Percentiles rank a stretch among this genome's conserved stretches.
Conservation (phyloP, 1,284 basidiomycete genomes). For the Rhodotorula sp. region DNA sequence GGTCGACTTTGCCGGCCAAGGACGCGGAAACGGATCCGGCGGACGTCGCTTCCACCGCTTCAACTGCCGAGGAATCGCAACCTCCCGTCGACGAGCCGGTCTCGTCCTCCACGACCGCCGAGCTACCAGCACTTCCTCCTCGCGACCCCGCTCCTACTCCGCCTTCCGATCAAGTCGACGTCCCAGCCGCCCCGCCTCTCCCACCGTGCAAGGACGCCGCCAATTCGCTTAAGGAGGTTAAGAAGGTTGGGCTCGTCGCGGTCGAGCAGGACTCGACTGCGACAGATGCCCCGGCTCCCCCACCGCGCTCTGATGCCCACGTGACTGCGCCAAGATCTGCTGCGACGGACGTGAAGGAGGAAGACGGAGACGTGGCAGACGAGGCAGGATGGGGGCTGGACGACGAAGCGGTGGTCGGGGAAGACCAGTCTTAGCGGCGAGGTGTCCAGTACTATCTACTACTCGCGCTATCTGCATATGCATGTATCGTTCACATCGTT, state of each 20-base stretch:
- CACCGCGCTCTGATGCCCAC: background rate
- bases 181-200: background rate
- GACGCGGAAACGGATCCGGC: too few relatives aligned
- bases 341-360: background rate
- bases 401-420: background rate
- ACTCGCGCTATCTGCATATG: background rate
- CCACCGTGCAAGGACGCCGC: background rate
- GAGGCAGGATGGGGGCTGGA: constrained; percentile 19
- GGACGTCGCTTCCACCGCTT: background rate
- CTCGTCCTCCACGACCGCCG: background rate
- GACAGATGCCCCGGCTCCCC: background rate
- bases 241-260: background rate
- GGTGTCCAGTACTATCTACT: background rate
- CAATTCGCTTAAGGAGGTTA: background rate
- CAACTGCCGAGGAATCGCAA: background rate
- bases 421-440: background rate
- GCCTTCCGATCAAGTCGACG: too few relatives aligned
- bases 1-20: background rate
- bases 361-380: background rate
- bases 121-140: background rate
- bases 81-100: too few relatives aligned
- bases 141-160: background rate
- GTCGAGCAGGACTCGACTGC: background rate
- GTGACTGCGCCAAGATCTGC: too few relatives aligned
- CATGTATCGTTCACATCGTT: background rate